Percentiles rank a stretch among this genome's conserved stretches.
Conservation (phyloP, 768 basidiomycete species). For the Rhizopogon vinicolor region DNA sequence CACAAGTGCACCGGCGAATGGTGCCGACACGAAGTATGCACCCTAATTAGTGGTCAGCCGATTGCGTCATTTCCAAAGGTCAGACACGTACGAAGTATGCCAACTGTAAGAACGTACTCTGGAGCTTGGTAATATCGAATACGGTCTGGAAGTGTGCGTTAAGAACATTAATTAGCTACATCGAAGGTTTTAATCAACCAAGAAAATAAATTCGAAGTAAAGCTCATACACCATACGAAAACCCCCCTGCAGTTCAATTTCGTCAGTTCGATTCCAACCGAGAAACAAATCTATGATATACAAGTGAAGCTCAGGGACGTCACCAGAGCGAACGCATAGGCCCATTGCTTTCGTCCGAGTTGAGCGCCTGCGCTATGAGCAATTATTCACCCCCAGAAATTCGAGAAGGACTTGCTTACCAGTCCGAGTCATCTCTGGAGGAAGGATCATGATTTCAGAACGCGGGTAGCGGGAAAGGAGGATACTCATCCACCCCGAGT, state of each 20-base stretch:
- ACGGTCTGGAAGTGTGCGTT: constrained; percentile 72
- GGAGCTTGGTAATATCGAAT: constrained; percentile 61
- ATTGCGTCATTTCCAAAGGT: not conserved
- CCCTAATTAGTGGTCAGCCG: constrained; percentile 29
- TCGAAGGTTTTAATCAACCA: not conserved
- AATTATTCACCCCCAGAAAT: not conserved
- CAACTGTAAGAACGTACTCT: constrained; percentile 71
- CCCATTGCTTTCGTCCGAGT: constrained; percentile 40
- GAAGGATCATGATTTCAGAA: constrained; percentile 27
- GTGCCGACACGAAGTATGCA: constrained; percentile 58
- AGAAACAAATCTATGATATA: constrained; percentile 22
- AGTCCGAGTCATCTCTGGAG: constrained; percentile 29
- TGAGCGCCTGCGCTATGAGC: constrained; percentile 25
- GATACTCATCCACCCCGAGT: not conserved
- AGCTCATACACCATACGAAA: constrained; percentile 53
- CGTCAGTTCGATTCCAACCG: not conserved
- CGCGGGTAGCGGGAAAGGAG: constrained; percentile 1
- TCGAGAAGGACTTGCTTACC: constrained; percentile 20
- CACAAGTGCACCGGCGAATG: constrained; percentile 53
- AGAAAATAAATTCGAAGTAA: constrained; percentile 2
- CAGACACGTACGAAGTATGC: constrained; percentile 53
- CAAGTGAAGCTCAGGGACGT: constrained; percentile 76
- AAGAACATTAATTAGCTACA: constrained; percentile 60
- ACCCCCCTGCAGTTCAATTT: constrained; percentile 42
- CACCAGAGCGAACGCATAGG: constrained; percentile 60